Base-by-base conservation (phyloP, 2,329 filamentous ascomycete species). In the Penicillium thymicola region DNA sequence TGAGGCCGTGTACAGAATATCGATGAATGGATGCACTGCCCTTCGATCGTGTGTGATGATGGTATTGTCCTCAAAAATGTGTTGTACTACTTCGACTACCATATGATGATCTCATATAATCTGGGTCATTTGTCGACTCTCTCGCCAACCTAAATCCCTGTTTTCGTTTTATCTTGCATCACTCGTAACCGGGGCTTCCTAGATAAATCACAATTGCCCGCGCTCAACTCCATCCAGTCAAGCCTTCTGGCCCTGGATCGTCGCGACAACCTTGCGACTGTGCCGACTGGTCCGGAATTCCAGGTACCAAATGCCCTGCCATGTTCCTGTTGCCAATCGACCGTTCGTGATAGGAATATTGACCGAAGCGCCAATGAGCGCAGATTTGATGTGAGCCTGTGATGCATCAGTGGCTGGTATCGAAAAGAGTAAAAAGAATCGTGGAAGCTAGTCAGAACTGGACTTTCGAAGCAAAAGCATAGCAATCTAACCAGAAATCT, bases 331-430 rank as follows among this genome's bases (percentile, higher is more conserved):
- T 10, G 79, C 87, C 71, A 97, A 74, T 65, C 84, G 86, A 38
- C 94, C 94, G 69, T 97, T 86, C 58, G 84, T 88, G 72, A 99
- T 97, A 1, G 94, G 94, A 57, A 99, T 89, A 6, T 87, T 93
- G 3, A 97, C 86, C 65, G 89, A 96, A 4, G 92, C 90, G 14
- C 94, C 94, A 30, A 97, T 82, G 48, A 99, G 78, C 0, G 91
- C 89, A 56, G 88, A 91, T 78, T 99, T 99, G 73, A 99, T 88
- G 75, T 99, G 94, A 57, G 92, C 92, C 85, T 64, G 23, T 52
- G 32, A 7, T 3, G n/a, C 18, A 48, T 43, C 14, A 58, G 38
- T 59, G 48, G 37, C 28, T 46, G 7, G 23, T 7, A 11, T 25
- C 18, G 14, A 34, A 37, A 10, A 34, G 13, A 8, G 9, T n/a